Conservation (phyloP, 768 basidiomycete genomes). For the Kwoniella newhampshirensis region DNA sequence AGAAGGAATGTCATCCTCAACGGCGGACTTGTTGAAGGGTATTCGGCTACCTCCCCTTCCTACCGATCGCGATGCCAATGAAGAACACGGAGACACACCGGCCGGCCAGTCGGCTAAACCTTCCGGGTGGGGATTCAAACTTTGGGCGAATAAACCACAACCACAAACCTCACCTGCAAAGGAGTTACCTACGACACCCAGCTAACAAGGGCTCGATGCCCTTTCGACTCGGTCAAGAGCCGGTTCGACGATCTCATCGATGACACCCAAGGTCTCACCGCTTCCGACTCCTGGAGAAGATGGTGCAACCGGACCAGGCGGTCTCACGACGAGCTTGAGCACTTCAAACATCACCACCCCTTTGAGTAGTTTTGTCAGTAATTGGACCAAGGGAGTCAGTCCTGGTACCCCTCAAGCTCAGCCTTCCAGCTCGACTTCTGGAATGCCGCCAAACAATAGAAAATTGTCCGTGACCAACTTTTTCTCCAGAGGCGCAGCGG, state of each 20-base stretch:
- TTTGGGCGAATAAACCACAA: slow-evolving; percentile 19
- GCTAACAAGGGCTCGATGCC: slow-evolving; percentile 23
- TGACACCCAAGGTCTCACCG: slow-evolving; percentile 15
- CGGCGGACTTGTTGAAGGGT: slow-evolving; percentile 27
- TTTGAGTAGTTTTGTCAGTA: slow-evolving; percentile 40
- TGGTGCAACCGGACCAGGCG: slow-evolving; percentile 12
- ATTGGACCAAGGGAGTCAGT: slow-evolving; percentile 44
- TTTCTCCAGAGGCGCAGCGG: slow-evolving; percentile 25
- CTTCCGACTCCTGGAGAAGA: slow-evolving; percentile 14
- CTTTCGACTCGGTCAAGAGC: slow-evolving; percentile 30
- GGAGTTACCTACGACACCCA: slow-evolving; percentile 5
- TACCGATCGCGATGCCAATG: slow-evolving; percentile 49
- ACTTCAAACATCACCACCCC: slow-evolving; percentile 26
- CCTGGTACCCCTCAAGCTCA: slow-evolving; percentile 13
- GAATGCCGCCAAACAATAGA: slow-evolving; percentile 14
- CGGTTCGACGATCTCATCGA: slow-evolving; percentile 18
- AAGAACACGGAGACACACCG: slow-evolving; percentile 10
- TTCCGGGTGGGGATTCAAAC: slow-evolving; percentile 34
- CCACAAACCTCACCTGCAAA: slow-evolving; percentile 2
- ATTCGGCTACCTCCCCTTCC: slow-evolving; percentile 54
- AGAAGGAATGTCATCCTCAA: slow-evolving; percentile 16
- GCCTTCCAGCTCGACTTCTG: background rate
- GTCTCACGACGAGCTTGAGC: background rate
- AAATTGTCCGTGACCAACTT: slow-evolving; percentile 30
- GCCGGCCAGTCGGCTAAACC: slow-evolving; percentile 26